Conservation (phyloP, 495 filamentous ascomycete genomes). For the Hyaloscypha finlandica region DNA sequence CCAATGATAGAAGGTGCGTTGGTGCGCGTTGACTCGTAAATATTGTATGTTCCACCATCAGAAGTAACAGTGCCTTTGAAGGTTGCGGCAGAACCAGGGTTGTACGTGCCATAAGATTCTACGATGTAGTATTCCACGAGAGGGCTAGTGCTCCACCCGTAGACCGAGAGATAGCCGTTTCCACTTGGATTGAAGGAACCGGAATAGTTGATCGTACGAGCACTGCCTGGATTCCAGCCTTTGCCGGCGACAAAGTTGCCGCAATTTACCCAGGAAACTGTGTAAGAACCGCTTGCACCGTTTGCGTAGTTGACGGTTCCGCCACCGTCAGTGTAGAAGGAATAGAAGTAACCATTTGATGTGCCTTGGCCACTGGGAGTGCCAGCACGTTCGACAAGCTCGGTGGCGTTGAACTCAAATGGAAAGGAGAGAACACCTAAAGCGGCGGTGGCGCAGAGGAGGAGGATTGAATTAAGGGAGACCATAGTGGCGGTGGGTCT, state of each 20-base stretch:
- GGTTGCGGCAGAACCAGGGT: constrained; percentile 46
- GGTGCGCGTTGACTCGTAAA: constrained; percentile 57
- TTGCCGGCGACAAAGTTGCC: constrained; percentile 67
- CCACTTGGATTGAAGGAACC: constrained; percentile 49
- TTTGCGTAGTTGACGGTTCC: constrained; percentile 61
- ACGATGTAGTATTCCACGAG: constrained; percentile 65
- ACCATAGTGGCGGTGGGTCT: constrained; percentile 14
- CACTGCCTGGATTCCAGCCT: constrained; percentile 23
- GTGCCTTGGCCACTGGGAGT: constrained; percentile 16
- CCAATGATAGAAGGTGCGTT: constrained; percentile 62
- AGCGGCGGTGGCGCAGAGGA: constrained; percentile 6
- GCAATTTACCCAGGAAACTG: constrained; percentile 56
- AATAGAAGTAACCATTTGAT: constrained; percentile 48
- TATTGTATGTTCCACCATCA: constrained; percentile 66
- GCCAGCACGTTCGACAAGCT: constrained; percentile 1
- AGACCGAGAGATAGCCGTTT: constrained; percentile 56
- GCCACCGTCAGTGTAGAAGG: constrained; percentile 63
- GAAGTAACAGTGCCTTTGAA: constrained; percentile 55
- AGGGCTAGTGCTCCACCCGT: constrained; percentile 60
- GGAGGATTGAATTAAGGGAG: constrained; percentile 14
- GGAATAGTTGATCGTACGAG: constrained; percentile 40
- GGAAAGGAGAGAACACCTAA: constrained; percentile 13
- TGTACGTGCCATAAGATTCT: constrained; percentile 55
- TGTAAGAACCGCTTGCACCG: constrained; percentile 55
- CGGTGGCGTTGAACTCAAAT: not conserved